Percentiles rank a stretch among this genome's conserved stretches.
These are phyloP conservation scores for Gracilariopsis chorda DNA, from an alignment of 23 red algal species.

Conservation along the genomic window DNA sequence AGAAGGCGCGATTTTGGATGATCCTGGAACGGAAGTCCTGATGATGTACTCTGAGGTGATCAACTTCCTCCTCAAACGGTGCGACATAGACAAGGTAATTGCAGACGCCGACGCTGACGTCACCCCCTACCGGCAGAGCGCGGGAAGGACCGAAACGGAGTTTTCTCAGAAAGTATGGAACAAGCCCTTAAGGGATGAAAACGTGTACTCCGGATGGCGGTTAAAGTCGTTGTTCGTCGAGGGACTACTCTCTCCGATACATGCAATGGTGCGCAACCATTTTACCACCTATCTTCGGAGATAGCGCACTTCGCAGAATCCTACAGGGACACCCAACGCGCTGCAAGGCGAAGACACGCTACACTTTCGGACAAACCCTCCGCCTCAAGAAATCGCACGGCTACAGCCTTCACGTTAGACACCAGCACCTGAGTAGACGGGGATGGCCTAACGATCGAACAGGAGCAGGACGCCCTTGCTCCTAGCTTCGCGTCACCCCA, in stretches of 20 bases:
- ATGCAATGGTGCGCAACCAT: not conserved
- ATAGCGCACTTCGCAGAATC: not conserved
- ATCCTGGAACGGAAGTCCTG: no score
- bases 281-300: not conserved
- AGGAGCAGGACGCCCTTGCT: no score
- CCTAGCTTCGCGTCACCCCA: no score
- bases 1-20: no score
- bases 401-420: no score
- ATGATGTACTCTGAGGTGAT: no score
- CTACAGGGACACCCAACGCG: not conserved
- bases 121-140: not conserved
- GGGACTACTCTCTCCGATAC: not conserved
- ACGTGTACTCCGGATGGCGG: not conserved
- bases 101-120: not conserved
- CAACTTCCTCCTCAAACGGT: not conserved
- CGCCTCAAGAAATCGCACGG: no score
- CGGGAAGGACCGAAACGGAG: not conserved
- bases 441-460: no score
- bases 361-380: no score
- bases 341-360: no score
- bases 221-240: constrained; percentile 5
- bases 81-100: not conserved
- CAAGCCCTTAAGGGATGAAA: not conserved
- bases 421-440: no score
- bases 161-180: not conserved